A percentile compares a stretch with the other conserved stretches of the same genome.
These are phyloP conservation scores for Fusarium concolor DNA, from an alignment of 2,329 filamentous ascomycete species.

Conservation along the genomic window DNA sequence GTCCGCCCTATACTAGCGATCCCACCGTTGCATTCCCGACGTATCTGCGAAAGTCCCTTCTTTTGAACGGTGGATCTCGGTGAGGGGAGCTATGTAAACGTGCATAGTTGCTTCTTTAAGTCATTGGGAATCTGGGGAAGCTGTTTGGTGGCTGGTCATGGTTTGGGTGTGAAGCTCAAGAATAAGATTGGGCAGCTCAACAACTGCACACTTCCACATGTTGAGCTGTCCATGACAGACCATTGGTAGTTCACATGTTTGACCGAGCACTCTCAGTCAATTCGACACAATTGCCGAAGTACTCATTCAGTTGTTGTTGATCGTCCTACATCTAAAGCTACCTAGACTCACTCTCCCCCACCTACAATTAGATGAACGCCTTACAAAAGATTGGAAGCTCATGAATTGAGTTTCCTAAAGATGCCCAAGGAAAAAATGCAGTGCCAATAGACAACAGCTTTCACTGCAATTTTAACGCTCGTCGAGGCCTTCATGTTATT, in stretches of 20 bases:
- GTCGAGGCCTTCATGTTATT: no score
- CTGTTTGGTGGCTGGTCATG: not conserved
- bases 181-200: not conserved
- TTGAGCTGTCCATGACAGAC: no score
- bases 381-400: not conserved
- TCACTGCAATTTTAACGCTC: no score
- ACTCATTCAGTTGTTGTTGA: not conserved
- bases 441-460: no score
- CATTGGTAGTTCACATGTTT: not conserved
- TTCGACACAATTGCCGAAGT: not conserved
- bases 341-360: no score
- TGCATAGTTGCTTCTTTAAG: not conserved
- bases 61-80: rapidly evolving
- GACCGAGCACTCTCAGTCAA: no score
- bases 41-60: not conserved
- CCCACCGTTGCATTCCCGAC: not conserved
- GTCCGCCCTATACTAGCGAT: no score
- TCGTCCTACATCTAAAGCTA: not conserved
- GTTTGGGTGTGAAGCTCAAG: not conserved
- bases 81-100: rapidly evolving
- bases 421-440: no score
- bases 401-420: no score
- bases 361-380: no score
- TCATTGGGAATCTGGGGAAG: not conserved
- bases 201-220: no score